These are phyloP conservation scores for Rozella allomycis DNA, from an alignment of 371 early-diverging fungal species.

Conservation along the genomic window DNA sequence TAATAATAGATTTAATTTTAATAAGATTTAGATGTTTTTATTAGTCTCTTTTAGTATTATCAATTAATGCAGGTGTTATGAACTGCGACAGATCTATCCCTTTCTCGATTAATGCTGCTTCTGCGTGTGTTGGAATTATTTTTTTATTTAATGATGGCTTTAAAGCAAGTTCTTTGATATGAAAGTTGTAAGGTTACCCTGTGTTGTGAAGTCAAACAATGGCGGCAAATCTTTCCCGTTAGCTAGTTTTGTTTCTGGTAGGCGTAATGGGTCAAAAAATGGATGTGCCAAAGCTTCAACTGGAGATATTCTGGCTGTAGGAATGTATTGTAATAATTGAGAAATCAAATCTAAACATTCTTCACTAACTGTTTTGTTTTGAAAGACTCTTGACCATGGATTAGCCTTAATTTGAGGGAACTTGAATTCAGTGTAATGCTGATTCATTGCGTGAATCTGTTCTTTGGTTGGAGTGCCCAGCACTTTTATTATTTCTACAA, in stretches of 20 bases:
- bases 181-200: constrained; percentile 24
- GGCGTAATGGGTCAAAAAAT: constrained; percentile 88
- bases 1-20: too few relatives aligned
- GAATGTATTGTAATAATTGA: constrained; percentile 82
- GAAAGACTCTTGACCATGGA: constrained; percentile 48
- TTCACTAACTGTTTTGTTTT: constrained; percentile 19
- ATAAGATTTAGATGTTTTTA: too few relatives aligned
- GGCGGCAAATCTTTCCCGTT: constrained; percentile 59
- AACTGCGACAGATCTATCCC: constrained; percentile 44
- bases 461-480: constrained; percentile 94
- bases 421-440: constrained; percentile 87
- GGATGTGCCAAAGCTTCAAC: constrained; percentile 81
- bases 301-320: constrained; percentile 65
- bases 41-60: too few relatives aligned
- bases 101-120: constrained; percentile 22
- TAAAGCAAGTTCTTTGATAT: constrained; percentile 38
- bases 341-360: constrained; percentile 76
- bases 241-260: constrained; percentile 51
- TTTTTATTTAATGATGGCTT: constrained; percentile 42
- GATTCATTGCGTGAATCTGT: constrained; percentile 86
- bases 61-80: too few relatives aligned
- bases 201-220: constrained; percentile 68
- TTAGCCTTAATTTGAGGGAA: constrained; percentile 92
- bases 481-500: constrained; percentile 97
- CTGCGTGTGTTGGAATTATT: constrained; percentile 48